Evolutionary conservation across 2,329 filamentous ascomycete genomes (phyloP).

Genomic region (Pseudocercospora fijiensis): DNA sequence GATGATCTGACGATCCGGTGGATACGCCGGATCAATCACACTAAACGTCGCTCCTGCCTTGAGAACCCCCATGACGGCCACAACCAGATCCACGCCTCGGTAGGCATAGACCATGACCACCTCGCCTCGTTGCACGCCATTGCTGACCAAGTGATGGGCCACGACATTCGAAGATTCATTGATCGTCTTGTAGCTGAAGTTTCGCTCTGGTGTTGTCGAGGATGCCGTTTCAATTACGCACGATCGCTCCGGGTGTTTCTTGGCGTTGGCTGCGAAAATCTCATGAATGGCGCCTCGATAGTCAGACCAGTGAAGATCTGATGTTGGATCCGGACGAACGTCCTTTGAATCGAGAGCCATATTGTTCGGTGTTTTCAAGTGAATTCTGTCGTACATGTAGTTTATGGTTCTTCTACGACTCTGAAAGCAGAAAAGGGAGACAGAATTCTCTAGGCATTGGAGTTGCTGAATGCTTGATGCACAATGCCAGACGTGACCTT

Average conservation of each 20-base stretch:
- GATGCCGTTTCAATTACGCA: conserved; percentile 68
- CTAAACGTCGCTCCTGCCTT: conserved; percentile 61
- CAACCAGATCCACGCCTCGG: conserved; percentile 73
- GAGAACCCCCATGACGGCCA: conserved; percentile 73
- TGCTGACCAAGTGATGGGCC: conserved; percentile 72
- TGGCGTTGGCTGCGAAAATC: conserved; percentile 66
- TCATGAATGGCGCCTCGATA: conserved; percentile 69
- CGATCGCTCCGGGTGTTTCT: conserved; percentile 64
- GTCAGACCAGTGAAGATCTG: conserved; percentile 65
- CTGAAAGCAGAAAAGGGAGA: not conserved
- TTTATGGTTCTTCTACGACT: not conserved
- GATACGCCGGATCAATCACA: conserved; percentile 78
- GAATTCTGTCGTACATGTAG: too few relatives aligned
- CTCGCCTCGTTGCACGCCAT: conserved; percentile 74
- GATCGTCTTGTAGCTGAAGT: conserved; percentile 84
- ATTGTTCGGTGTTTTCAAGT: not conserved
- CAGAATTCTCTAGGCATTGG: conserved; percentile 1
- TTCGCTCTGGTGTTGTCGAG: conserved; percentile 40
- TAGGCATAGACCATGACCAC: conserved; percentile 93
- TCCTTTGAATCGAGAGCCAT: conserved; percentile 31
- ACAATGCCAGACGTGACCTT: not conserved
- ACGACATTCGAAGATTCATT: conserved; percentile 78
- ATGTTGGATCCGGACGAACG: conserved; percentile 61
- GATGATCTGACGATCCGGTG: conserved; percentile 75
- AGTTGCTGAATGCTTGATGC: not conserved